Evolutionary conservation across 2,329 filamentous ascomycete species (phyloP).

Genomic region (Aspergillus pseudotamarii): DNA sequence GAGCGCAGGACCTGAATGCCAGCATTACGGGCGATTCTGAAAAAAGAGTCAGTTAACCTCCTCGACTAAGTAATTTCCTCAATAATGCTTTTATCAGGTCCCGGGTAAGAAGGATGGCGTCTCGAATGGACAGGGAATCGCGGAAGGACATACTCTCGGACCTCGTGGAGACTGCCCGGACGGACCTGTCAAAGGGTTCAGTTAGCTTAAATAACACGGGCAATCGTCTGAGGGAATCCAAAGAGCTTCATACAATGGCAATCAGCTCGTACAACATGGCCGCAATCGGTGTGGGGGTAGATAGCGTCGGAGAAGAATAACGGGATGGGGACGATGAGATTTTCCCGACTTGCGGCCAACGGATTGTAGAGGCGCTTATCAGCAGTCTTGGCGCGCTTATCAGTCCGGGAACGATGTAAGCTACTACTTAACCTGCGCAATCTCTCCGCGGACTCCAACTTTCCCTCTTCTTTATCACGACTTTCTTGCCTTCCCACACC

Average conservation of each 20-base stretch:
- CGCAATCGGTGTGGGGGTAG: conserved; percentile 21
- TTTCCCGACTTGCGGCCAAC: conserved; percentile 21
- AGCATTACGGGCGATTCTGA: conserved; percentile 82
- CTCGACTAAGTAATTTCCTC: not conserved
- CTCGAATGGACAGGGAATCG: not conserved
- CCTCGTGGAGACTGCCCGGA: conserved; percentile 83
- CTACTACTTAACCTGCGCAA: not conserved
- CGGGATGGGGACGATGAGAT: conserved; percentile 22
- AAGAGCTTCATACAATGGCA: conserved; percentile 72
- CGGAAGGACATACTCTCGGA: conserved; percentile 77
- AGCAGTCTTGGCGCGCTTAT: conserved; percentile 32
- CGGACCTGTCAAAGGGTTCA: conserved; percentile 68
- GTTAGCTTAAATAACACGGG: conserved; percentile 7
- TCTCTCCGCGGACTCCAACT: conserved; percentile 23
- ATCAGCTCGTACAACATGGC: conserved; percentile 97
- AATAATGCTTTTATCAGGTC: not conserved
- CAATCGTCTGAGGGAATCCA: not conserved
- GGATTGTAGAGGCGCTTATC: conserved; percentile 24
- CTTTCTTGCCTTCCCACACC: conserved; percentile 9
- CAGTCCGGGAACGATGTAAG: conserved; percentile 28
- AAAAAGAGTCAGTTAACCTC: conserved; percentile 8
- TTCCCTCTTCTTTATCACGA: conserved; percentile 16
- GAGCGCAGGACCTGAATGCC: conserved; percentile 80
- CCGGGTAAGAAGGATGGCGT: conserved; percentile 3
- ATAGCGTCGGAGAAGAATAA: conserved; percentile 22